phyloP scores from a whole-genome alignment of 768 basidiomycete genomes.

The Artomyces pyxidatus region DNA sequence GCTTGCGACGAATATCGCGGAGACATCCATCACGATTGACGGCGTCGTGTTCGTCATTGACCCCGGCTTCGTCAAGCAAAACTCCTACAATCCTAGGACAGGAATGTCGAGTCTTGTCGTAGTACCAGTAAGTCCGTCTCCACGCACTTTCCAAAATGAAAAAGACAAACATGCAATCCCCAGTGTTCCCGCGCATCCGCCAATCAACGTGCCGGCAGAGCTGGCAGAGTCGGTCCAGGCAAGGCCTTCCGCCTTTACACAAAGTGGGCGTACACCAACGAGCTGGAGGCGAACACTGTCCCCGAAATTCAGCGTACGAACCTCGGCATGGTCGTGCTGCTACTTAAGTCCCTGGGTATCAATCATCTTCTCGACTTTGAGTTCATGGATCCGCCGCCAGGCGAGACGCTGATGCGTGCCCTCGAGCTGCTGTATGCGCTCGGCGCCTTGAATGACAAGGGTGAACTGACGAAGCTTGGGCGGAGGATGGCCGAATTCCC shows the following conservation, averaged over 20 bases:
- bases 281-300: slow-evolving; percentile 93
- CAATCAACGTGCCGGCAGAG: slow-evolving; percentile 93
- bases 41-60: slow-evolving; percentile 99
- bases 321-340: slow-evolving; percentile 86
- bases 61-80: slow-evolving; percentile 98
- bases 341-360: slow-evolving; percentile 95
- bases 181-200: slow-evolving; percentile 97
- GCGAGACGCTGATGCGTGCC: slow-evolving; percentile 94
- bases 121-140: slow-evolving; percentile 64
- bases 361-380: slow-evolving; percentile 98
- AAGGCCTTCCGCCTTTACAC: slow-evolving; percentile 98
- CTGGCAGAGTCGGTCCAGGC: slow-evolving; percentile 95
- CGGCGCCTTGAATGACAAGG: slow-evolving; percentile 92
- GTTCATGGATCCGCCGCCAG: slow-evolving; percentile 96
- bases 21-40: slow-evolving; percentile 98
- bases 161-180: slow-evolving; percentile 1
- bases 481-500: slow-evolving; percentile 98
- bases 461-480: slow-evolving; percentile 95
- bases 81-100: slow-evolving; percentile 95
- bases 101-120: slow-evolving; percentile 97
- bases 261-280: slow-evolving; percentile 95
- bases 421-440: slow-evolving; percentile 91
- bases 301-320: slow-evolving; percentile 99
- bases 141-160: not conserved
- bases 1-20: slow-evolving; percentile 98